Evolutionary conservation across 2,329 filamentous ascomycete genomes (phyloP).

Genomic region (Amesomyces nigricolor): DNA sequence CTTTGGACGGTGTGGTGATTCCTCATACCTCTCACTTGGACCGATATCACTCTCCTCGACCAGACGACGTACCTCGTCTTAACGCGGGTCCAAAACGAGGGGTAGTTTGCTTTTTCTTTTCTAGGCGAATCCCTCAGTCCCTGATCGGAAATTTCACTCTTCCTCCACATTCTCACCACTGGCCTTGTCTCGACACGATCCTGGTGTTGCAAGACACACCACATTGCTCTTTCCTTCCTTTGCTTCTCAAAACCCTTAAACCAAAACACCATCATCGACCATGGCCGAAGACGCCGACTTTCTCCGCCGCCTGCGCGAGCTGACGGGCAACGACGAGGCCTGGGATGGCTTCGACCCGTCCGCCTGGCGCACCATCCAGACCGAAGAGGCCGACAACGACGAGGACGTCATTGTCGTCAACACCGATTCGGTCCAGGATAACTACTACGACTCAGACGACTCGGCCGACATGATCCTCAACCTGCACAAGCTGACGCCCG

Average conservation of each 20-base stretch:
- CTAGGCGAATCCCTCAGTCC: too few species aligned
- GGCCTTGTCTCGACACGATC: too few species aligned
- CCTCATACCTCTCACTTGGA: too few species aligned
- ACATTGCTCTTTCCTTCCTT: neutral
- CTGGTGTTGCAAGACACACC: too few species aligned
- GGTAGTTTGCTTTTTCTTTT: too few species aligned
- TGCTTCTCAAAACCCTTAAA: neutral
- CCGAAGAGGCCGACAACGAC: neutral
- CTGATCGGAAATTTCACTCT: too few species aligned
- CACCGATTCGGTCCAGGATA: neutral
- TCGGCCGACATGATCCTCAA: constrained; percentile 19
- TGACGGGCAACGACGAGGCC: constrained; percentile 7
- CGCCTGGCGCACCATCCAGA: constrained; percentile 9
- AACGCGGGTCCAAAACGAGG: too few species aligned
- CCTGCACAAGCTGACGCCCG: constrained; percentile 13
- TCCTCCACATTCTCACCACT: too few species aligned
- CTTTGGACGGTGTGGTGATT: too few species aligned
- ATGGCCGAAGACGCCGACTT: constrained; percentile 18
- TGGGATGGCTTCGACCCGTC: constrained; percentile 21
- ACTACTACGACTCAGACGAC: constrained; percentile 12
- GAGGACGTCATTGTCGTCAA: neutral
- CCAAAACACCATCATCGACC: neutral
- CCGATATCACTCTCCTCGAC: too few species aligned
- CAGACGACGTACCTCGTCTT: too few species aligned
- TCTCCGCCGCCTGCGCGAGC: constrained; percentile 7